These are phyloP conservation scores for Candida sphagnicola DNA, from an alignment of 805 yeast species.

Conservation along the genomic window DNA sequence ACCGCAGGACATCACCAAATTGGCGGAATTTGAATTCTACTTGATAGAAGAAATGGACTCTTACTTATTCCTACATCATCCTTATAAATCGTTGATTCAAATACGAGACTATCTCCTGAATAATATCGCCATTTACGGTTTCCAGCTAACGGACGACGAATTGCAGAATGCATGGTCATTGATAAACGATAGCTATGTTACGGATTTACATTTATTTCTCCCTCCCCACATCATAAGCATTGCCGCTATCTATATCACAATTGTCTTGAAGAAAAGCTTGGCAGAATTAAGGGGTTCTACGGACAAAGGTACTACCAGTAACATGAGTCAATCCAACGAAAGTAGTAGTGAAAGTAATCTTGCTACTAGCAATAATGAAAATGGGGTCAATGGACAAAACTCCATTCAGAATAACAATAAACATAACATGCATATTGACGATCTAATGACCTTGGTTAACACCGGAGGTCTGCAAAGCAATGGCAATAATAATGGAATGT, in stretches of 20 bases:
- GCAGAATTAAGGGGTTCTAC: conserved; percentile 12
- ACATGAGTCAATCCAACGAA: conserved; percentile 4
- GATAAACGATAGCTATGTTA: conserved; percentile 83
- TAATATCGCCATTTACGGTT: conserved; percentile 22
- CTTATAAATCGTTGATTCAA: conserved; percentile 60
- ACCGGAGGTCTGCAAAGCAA: conserved; percentile 5
- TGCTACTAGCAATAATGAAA: background rate
- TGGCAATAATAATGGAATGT: conserved; percentile 3
- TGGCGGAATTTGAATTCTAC: conserved; percentile 95
- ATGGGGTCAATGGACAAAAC: background rate
- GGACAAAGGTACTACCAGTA: background rate
- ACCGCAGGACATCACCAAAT: conserved; percentile 83
- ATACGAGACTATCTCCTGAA: conserved; percentile 42
- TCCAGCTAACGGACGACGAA: conserved; percentile 55
- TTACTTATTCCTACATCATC: conserved; percentile 70
- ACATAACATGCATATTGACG: conserved; percentile 32
- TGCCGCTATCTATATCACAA: conserved; percentile 74
- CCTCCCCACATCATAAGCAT: conserved; percentile 90
- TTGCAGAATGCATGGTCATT: conserved; percentile 85
- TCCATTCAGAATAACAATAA: background rate
- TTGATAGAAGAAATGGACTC: conserved; percentile 82
- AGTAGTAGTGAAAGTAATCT: conserved; percentile 5
- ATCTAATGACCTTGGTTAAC: conserved; percentile 23
- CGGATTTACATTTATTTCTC: conserved; percentile 75
- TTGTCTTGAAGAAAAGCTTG: conserved; percentile 48